Evolutionary conservation across 768 basidiomycete genomes (phyloP).

Genomic region (Boletellus ananas): DNA sequence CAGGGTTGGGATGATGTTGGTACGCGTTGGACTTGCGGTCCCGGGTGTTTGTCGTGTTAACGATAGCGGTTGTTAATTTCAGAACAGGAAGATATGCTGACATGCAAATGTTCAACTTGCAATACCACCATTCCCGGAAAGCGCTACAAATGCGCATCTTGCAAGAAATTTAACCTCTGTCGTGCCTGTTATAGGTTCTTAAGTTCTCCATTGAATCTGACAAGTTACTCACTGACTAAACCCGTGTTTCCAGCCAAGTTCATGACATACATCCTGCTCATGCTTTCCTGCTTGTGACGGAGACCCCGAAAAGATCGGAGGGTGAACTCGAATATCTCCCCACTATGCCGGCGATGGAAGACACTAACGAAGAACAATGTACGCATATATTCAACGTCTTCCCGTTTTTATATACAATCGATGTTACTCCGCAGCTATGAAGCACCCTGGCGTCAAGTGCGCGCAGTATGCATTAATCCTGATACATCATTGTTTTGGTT

Average conservation of each 20-base stretch:
- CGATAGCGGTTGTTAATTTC: slow-evolving; percentile 24
- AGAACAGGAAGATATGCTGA: slow-evolving; percentile 68
- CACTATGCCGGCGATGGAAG: slow-evolving; percentile 26
- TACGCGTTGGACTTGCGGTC: slow-evolving; percentile 36
- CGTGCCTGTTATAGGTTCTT: slow-evolving; percentile 73
- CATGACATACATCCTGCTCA: slow-evolving; percentile 91
- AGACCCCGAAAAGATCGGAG: slow-evolving; percentile 42
- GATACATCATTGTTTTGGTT: background rate
- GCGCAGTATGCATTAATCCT: slow-evolving; percentile 59
- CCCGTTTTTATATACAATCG: background rate
- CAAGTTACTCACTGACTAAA: background rate
- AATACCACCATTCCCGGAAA: slow-evolving; percentile 52
- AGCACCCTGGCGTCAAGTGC: slow-evolving; percentile 80
- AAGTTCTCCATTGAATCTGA: slow-evolving; percentile 8
- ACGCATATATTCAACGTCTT: slow-evolving; percentile 21
- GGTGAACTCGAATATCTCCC: slow-evolving; percentile 38
- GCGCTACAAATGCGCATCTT: slow-evolving; percentile 83
- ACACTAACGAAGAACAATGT: slow-evolving; percentile 60
- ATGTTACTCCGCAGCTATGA: slow-evolving; percentile 47
- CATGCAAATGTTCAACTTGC: slow-evolving; percentile 81
- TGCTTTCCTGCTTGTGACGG: slow-evolving; percentile 79
- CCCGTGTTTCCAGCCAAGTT: slow-evolving; percentile 56
- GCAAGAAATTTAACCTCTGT: slow-evolving; percentile 77
- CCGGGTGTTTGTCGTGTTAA: background rate
- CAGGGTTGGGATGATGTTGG: slow-evolving; percentile 87